phyloP scores from a whole-genome alignment of 106 monocot genomes.

The Acorus gramineus region DNA sequence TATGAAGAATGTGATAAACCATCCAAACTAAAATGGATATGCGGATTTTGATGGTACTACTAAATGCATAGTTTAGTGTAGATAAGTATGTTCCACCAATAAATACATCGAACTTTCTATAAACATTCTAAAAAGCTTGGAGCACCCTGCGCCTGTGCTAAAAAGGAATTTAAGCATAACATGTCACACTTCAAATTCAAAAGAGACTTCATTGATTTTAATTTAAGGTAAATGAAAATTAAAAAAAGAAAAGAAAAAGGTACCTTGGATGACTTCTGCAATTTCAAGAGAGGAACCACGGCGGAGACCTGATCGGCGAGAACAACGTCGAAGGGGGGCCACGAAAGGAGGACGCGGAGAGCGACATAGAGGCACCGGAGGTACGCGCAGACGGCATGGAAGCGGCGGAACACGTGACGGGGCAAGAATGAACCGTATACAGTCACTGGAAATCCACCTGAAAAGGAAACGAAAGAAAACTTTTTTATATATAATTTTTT shows the following conservation, averaged over 20 bases:
- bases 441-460: constrained; percentile 76
- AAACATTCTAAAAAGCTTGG: too few species aligned
- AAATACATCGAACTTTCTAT: too few species aligned
- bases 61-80: too few species aligned
- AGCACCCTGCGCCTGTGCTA: too few species aligned
- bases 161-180: too few species aligned
- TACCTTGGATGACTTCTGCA: constrained; percentile 60
- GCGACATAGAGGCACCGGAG: constrained; percentile 87
- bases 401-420: constrained; percentile 73
- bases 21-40: too few species aligned
- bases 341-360: constrained; percentile 63
- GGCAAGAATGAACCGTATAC: constrained; percentile 91
- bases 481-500: too few species aligned
- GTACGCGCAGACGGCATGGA: constrained; percentile 89
- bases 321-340: constrained; percentile 74
- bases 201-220: background rate
- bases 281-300: constrained; percentile 68
- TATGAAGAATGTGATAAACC: too few species aligned
- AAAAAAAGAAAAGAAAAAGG: background rate
- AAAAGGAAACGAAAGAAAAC: constrained; percentile 7
- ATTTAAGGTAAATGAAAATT: constrained; percentile 3
- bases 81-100: too few species aligned
- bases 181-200: too few species aligned
- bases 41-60: too few species aligned
- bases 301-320: constrained; percentile 86